Evolutionary conservation across 2,329 filamentous ascomycete genomes (phyloP).

Genomic region (Exophiala alcalophila): DNA sequence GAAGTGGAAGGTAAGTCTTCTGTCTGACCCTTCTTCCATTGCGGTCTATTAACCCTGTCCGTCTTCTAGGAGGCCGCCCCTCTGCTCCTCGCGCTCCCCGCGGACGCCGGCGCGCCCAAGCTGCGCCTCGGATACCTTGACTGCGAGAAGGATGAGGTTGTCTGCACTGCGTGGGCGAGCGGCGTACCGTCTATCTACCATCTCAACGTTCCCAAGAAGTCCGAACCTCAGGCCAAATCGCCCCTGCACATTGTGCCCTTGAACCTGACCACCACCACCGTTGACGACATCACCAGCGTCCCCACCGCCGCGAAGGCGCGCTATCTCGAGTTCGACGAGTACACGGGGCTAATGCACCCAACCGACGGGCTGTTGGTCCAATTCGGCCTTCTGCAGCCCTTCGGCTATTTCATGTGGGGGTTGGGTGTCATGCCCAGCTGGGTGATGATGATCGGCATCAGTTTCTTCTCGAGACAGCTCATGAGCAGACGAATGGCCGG

Average conservation of each 20-base stretch:
- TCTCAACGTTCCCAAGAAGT: slow-evolving; percentile 54
- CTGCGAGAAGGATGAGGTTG: slow-evolving; percentile 57
- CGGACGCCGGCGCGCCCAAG: slow-evolving; percentile 47
- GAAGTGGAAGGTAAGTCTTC: slow-evolving; percentile 47
- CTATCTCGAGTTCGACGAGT: slow-evolving; percentile 51
- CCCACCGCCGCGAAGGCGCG: slow-evolving; percentile 40
- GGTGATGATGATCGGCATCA: slow-evolving; percentile 63
- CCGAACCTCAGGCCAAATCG: slow-evolving; percentile 53
- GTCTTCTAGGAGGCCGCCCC: slow-evolving; percentile 49
- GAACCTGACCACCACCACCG: slow-evolving; percentile 57
- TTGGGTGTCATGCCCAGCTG: slow-evolving; percentile 61
- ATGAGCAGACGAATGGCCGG: slow-evolving; percentile 42
- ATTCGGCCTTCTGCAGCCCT: slow-evolving; percentile 51
- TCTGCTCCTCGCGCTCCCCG: slow-evolving; percentile 44
- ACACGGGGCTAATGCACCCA: slow-evolving; percentile 60
- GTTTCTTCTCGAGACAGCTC: slow-evolving; percentile 58
- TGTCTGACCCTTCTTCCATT: neutral
- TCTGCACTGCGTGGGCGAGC: slow-evolving; percentile 61
- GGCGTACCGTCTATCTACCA: slow-evolving; percentile 57
- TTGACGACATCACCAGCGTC: slow-evolving; percentile 56
- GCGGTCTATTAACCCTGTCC: neutral
- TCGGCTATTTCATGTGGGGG: slow-evolving; percentile 56
- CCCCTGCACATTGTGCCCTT: slow-evolving; percentile 54
- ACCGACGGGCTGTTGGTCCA: slow-evolving; percentile 57
- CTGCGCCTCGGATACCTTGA: slow-evolving; percentile 58